Evolutionary conservation across 2,329 filamentous ascomycete species (phyloP).

Genomic region (Sporothrix schenckii): DNA sequence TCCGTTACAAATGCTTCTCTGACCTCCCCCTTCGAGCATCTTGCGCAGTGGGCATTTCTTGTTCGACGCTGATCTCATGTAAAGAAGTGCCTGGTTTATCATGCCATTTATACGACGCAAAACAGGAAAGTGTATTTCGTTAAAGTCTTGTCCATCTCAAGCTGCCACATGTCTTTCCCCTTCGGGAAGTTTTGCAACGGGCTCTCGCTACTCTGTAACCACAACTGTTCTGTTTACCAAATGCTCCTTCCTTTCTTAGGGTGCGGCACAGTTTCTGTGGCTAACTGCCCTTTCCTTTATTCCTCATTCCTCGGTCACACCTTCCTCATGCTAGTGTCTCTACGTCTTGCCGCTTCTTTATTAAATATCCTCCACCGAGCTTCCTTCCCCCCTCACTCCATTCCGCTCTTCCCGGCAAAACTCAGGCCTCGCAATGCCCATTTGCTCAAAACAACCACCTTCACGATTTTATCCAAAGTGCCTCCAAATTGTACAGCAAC

Average conservation of each 20-base stretch:
- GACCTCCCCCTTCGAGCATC: not conserved
- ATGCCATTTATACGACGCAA: not conserved
- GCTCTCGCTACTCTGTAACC: not conserved
- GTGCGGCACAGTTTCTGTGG: not conserved
- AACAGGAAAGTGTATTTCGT: not conserved
- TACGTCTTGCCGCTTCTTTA: not conserved
- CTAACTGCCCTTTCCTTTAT: not conserved
- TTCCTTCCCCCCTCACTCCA: not conserved
- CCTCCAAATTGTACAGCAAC: slow-evolving; percentile 11
- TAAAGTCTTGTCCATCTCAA: too few relatives aligned
- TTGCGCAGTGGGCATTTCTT: not conserved
- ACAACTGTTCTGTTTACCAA: not conserved
- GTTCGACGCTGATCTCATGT: not conserved
- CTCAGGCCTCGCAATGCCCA: not conserved
- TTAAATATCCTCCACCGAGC: not conserved
- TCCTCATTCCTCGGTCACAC: not conserved
- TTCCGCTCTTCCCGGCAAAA: slow-evolving; percentile 13
- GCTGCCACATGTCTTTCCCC: not conserved
- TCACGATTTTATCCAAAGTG: slow-evolving; percentile 22
- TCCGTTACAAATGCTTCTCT: not conserved
- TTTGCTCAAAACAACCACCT: not conserved
- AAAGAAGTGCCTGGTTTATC: not conserved
- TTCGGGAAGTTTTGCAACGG: not conserved
- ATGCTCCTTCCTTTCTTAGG: slow-evolving; percentile 3
- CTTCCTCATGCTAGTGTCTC: not conserved